Base-by-base conservation (phyloP, 2,329 filamentous ascomycete species). In the Dothideomycetes sp. region DNA sequence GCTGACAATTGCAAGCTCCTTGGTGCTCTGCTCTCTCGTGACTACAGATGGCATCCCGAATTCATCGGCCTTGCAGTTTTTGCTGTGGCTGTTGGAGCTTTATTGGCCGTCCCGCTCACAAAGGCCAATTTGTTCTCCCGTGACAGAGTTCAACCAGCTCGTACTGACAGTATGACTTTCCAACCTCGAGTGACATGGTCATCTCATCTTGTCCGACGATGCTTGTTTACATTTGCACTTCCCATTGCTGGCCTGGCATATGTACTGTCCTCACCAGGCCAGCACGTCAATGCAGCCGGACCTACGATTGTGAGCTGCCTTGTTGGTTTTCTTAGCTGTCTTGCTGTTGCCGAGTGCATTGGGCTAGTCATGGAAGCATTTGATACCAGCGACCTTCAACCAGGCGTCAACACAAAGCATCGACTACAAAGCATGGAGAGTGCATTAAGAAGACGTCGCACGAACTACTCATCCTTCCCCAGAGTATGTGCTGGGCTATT, bases 351-450 rank as follows among this genome's bases (percentile, higher is more conserved):
- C 2, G 83, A 88, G 59, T 86, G 82, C 58, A 76, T 81, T 48
- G 81, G 82, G 1, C 63, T 88, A 22, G 73, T 87, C 55, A 87
- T 88, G 82, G 82, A 87, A 54, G 80, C 78, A 0, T 88, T 81
- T 57, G 84, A 88, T 56, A 83, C 78, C n/a, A 84, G 80, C 28
- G 84, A 88, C 57, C 67, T 88, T 4, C 81, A 83, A 49, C 77
- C 80, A 2, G 79, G 80, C 9, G 80, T 82, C 67, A 82, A 73
- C 42, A 68, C 63, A 19, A 56, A 52, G 18, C 68, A 71, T 49
- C 61, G 67, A 1, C 52, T 68, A 15, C 51, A 67, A 53, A 68
- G 50, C 41, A 61, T 71, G 54, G 61, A 64, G 4, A 59, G 62
- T 11, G 58, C 61, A 16, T 61, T 63, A 20, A 56, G 62, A 13